Conservation (phyloP, 2,329 filamentous ascomycete species). For the Botrytis cinerea region DNA sequence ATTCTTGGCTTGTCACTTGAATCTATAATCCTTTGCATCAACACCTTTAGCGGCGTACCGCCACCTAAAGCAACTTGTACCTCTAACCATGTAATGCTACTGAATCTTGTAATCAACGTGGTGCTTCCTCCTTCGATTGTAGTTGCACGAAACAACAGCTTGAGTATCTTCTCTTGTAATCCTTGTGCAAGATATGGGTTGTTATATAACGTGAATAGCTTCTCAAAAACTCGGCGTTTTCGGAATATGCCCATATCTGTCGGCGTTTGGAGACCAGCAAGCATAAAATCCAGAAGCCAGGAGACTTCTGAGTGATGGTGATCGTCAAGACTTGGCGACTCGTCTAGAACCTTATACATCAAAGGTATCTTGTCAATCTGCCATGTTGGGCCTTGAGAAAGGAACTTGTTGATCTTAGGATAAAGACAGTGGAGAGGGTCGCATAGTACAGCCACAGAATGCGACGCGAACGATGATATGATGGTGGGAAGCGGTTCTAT, state of each 20-base stretch:
- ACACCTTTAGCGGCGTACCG: constrained; percentile 51
- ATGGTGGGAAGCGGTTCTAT: constrained; percentile 67
- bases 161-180: constrained; percentile 58
- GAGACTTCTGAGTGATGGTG: constrained; percentile 69
- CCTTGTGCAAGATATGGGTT: constrained; percentile 61
- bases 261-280: constrained; percentile 63
- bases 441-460: constrained; percentile 67
- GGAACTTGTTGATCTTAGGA: constrained; percentile 80
- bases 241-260: constrained; percentile 63
- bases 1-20: constrained; percentile 69
- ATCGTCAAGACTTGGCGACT: constrained; percentile 71
- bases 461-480: constrained; percentile 73
- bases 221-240: constrained; percentile 69
- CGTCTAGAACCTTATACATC: constrained; percentile 61
- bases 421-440: constrained; percentile 83
- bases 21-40: constrained; percentile 62
- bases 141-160: constrained; percentile 67
- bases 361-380: constrained; percentile 70
- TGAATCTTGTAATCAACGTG: constrained; percentile 77
- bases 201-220: constrained; percentile 67
- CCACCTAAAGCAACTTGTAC: constrained; percentile 54
- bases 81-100: constrained; percentile 73
- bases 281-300: constrained; percentile 73
- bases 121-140: constrained; percentile 72
- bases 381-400: constrained; percentile 79